Percentiles rank a stretch among this genome's conserved stretches.
phyloP scores from a whole-genome alignment of 805 yeast species.

The Kodamaea kaohsiungensis region DNA sequence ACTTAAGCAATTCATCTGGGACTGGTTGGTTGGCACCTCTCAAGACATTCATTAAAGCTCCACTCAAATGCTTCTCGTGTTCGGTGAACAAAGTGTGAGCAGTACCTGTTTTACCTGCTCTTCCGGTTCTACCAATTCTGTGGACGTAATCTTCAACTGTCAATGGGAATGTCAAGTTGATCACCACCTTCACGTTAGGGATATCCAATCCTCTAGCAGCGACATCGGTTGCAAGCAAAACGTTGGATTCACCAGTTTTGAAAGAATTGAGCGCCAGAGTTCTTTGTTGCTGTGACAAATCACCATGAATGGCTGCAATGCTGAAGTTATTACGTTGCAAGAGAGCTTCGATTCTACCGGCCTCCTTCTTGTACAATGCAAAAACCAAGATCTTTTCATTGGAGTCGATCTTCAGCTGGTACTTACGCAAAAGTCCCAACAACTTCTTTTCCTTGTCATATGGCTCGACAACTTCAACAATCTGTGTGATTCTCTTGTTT shows the following conservation, averaged over 20 bases:
- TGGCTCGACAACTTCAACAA: slow-evolving; percentile 85
- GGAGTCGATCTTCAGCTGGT: slow-evolving; percentile 62
- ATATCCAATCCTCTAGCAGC: slow-evolving; percentile 98
- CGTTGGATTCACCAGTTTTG: slow-evolving; percentile 72
- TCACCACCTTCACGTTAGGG: slow-evolving; percentile 94
- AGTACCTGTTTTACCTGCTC: slow-evolving; percentile 94
- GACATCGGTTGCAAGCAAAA: slow-evolving; percentile 94
- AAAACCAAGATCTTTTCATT: slow-evolving; percentile 87
- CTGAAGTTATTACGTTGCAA: slow-evolving; percentile 70
- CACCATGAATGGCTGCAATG: slow-evolving; percentile 96
- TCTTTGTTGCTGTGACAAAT: slow-evolving; percentile 88
- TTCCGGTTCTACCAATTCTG: slow-evolving; percentile 96
- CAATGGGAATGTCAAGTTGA: slow-evolving; percentile 92
- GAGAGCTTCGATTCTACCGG: slow-evolving; percentile 81
- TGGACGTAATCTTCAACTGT: slow-evolving; percentile 97
- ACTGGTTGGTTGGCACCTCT: slow-evolving; percentile 94
- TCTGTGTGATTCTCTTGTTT: slow-evolving; percentile 88
- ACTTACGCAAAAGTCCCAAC: slow-evolving; percentile 68
- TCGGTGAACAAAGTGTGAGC: slow-evolving; percentile 97
- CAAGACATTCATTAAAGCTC: slow-evolving; percentile 88
- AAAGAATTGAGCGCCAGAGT: slow-evolving; percentile 82
- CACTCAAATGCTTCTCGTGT: slow-evolving; percentile 93
- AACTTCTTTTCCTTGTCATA: slow-evolving; percentile 76
- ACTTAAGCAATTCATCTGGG: slow-evolving; percentile 91
- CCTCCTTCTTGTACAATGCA: slow-evolving; percentile 96